Evolutionary conservation across 1,284 basidiomycete genomes (phyloP), one percentile per base, ranked within the genome.

Genomic region (Vanrija sp.): DNA sequence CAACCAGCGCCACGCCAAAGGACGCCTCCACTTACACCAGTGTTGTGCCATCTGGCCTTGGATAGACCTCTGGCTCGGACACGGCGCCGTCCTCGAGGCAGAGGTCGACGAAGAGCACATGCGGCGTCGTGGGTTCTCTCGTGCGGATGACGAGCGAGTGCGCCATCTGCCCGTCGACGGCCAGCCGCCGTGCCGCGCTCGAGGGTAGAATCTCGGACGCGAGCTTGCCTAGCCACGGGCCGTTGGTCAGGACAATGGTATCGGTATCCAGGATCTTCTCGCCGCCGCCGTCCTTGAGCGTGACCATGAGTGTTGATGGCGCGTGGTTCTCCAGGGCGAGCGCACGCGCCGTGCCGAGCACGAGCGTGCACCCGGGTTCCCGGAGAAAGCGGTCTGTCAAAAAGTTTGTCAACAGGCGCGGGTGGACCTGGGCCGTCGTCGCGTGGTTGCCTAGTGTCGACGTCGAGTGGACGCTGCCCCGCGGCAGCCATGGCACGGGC

Each of bases 161-260:
- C 3, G 80, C 81, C 44, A 80, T 67, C 31, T 75, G 73, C 0
- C 80, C 79, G 6, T 65, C 66, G 19, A 75, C 69, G 38, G 60
- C 71, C 16, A 73, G 54, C 42, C 69, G 69, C 6, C 71, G 64
- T 10, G 76, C 76, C 19, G 77, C 66, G 20, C 76, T 63, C 24
- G 69, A 54, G 14, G 81, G 79, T 56, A 84, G 78, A 22, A 86
- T 75, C 50, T 78, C 69, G 20, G 67, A 60, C 38, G 82, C 77
- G 8, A 85, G 76, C 42, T 69, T 67, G 0, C 89, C 82, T 0
- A 90, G 89, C 93, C 93, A 97, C 2, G 89, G 88, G 14, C 92
- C 92, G 12, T 88, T 87, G 25, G 86, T 82, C 49, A 96, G 72
- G 31, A 95, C 78, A 47, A 94, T 67, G 19, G 76, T 73, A 65